phyloP scores from a whole-genome alignment of 345 rosid species.

The Ceriops zippeliana region DNA sequence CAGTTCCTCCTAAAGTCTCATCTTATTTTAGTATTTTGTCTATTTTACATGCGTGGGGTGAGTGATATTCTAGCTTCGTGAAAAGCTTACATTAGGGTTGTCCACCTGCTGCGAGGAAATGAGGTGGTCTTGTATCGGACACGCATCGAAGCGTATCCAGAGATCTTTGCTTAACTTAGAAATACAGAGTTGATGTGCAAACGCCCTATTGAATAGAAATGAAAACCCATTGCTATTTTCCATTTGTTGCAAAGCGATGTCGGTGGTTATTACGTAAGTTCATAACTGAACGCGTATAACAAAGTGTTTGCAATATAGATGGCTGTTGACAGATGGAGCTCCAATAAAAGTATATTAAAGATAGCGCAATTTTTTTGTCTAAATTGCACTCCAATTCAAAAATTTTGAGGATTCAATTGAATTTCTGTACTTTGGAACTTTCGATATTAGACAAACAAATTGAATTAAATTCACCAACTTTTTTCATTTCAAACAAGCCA shows the following conservation, averaged over 20 bases:
- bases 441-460: too few relatives aligned
- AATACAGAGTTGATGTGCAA: slow-evolving; percentile 23
- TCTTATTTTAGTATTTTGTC: slow-evolving; percentile 5
- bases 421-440: too few relatives aligned
- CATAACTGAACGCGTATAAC: too few relatives aligned
- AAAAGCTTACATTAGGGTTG: slow-evolving; percentile 17
- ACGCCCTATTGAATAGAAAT: slow-evolving; percentile 23
- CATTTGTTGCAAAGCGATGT: slow-evolving; percentile 2
- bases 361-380: too few relatives aligned
- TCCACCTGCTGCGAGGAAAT: slow-evolving; percentile 17
- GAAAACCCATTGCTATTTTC: slow-evolving; percentile 8
- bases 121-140: slow-evolving; percentile 28
- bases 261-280: too few relatives aligned
- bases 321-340: too few relatives aligned
- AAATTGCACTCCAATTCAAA: too few relatives aligned
- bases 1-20: slow-evolving; percentile 14
- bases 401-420: too few relatives aligned
- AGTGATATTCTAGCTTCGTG: slow-evolving; percentile 21
- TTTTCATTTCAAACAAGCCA: too few relatives aligned
- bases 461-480: too few relatives aligned
- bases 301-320: too few relatives aligned
- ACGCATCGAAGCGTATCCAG: slow-evolving; percentile 37
- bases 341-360: too few relatives aligned
- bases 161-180: slow-evolving; percentile 27
- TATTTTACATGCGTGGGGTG: slow-evolving; percentile 20